Evolutionary conservation across 495 filamentous ascomycete genomes (phyloP), one percentile per base, ranked within the genome.

Genomic region (Aspergillus heteromorphus): DNA sequence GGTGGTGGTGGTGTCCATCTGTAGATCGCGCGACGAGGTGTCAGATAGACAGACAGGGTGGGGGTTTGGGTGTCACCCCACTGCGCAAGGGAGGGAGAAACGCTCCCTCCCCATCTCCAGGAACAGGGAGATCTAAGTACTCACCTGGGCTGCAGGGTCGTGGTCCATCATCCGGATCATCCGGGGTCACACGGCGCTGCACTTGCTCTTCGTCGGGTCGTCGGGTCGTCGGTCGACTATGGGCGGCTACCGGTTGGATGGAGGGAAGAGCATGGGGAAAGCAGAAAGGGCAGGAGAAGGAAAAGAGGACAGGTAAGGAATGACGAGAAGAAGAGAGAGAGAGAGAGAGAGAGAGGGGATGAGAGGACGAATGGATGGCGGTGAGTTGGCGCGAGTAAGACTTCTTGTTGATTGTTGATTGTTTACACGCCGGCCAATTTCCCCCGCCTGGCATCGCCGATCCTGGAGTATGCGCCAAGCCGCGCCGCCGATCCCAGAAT

Each of bases 61-160:
- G 7, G 23, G 23, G 7, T 4, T 3, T 7, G 23, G 23, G 23
- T 27, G 23, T 27, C 23, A 3, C 23, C 23, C 43, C 43, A 27
- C 43, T 47, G 43, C 43, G 43, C 43, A 47, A 47, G 48, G 36
- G 48, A 54, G 19, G 16, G 21, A 43, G 11, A 30, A n/a, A n/a
- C n/a, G n/a, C n/a, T n/a, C n/a, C n/a, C n/a, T 3, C 6, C 31
- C 30, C 40, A 38, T 10, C n/a, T n/a, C 25, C 6, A 20, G 9
- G 25, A 41, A 30, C 11, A n/a, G 34, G n/a, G 34, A 14, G 11
- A 38, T n/a, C n/a, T n/a, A n/a, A n/a, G n/a, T n/a, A n/a, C 34
- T 38, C 34, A 38, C 34, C 34, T 38, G 11, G 34, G 34, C 34
- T 4, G 34, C 34, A 38, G 34, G 11, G 13, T 38, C 13, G 34